These are phyloP conservation scores for Pseudotsuga menziesii DNA, from an alignment of 75 land plant genomes.

Conservation along the genomic window DNA sequence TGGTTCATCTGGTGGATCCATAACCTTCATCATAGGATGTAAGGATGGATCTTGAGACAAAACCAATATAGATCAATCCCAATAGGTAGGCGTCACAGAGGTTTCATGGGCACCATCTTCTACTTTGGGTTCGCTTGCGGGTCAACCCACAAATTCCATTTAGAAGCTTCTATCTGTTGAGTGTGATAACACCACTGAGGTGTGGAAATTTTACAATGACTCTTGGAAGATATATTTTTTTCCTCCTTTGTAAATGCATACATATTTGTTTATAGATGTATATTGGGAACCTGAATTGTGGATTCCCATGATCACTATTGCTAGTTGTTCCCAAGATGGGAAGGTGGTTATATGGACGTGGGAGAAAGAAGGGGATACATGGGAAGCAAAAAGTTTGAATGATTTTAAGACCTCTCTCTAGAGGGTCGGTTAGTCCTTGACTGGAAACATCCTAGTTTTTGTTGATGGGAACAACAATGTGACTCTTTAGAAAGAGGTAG, in stretches of 20 bases:
- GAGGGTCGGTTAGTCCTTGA: slow-evolving; percentile 65
- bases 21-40: too few relatives aligned
- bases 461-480: slow-evolving; percentile 65
- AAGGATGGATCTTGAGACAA: slow-evolving; percentile 73
- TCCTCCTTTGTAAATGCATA: slow-evolving; percentile 54
- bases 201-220: slow-evolving; percentile 54
- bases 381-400: slow-evolving; percentile 50
- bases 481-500: slow-evolving; percentile 67
- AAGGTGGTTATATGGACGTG: slow-evolving; percentile 67
- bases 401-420: slow-evolving; percentile 59
- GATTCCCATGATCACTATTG: slow-evolving; percentile 58
- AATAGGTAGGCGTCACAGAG: slow-evolving; percentile 62
- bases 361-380: slow-evolving; percentile 55
- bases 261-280: slow-evolving; percentile 75
- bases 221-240: slow-evolving; percentile 64
- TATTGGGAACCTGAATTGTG: slow-evolving; percentile 80
- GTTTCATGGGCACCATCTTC: slow-evolving; percentile 68
- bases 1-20: too few relatives aligned
- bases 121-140: slow-evolving; percentile 55
- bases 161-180: slow-evolving; percentile 72
- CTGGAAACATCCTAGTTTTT: slow-evolving; percentile 65
- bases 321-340: slow-evolving; percentile 83
- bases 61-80: slow-evolving; percentile 62
- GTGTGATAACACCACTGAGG: slow-evolving; percentile 63
- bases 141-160: slow-evolving; percentile 33